Evolutionary conservation across 2,329 filamentous ascomycete species (phyloP).

Genomic region (Trichoderma pleuroti): DNA sequence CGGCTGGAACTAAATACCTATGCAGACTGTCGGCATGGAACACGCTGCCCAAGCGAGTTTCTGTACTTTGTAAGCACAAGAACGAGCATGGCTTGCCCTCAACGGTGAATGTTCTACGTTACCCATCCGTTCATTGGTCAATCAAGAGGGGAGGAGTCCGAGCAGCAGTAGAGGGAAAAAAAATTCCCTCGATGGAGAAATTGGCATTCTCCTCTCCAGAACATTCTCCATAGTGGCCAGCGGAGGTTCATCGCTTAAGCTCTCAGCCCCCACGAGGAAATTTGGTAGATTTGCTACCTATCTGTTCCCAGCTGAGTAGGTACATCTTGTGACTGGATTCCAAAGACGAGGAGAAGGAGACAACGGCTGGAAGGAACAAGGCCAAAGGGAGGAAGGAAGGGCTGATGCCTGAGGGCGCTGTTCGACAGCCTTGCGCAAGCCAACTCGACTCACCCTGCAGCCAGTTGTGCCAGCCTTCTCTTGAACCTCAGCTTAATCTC

Average conservation of each 20-base stretch:
- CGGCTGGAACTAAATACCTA: background rate
- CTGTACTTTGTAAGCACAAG: constrained; percentile 9
- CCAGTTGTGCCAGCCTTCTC: background rate
- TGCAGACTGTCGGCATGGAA: background rate
- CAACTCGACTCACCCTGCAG: constrained; percentile 1
- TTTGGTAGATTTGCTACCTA: background rate
- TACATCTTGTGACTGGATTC: background rate
- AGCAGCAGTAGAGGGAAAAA: background rate
- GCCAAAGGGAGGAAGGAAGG: background rate
- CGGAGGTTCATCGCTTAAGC: background rate
- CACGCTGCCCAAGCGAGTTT: background rate
- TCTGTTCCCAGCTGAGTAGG: background rate
- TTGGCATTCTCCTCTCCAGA: background rate
- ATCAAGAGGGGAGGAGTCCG: background rate
- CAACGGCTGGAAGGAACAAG: background rate
- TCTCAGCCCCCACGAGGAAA: background rate
- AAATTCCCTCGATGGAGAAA: constrained; percentile 13
- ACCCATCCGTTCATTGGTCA: constrained; percentile 17
- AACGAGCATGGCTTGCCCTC: constrained; percentile 4
- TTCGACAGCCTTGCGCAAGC: constrained; percentile 4
- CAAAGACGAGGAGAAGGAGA: background rate
- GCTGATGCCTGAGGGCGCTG: background rate
- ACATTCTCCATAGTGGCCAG: background rate
- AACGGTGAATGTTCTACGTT: background rate
- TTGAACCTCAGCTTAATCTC: background rate